Evolutionary conservation across 208 protist species (phyloP).

Genomic region (Wallacemonas sp.): DNA sequence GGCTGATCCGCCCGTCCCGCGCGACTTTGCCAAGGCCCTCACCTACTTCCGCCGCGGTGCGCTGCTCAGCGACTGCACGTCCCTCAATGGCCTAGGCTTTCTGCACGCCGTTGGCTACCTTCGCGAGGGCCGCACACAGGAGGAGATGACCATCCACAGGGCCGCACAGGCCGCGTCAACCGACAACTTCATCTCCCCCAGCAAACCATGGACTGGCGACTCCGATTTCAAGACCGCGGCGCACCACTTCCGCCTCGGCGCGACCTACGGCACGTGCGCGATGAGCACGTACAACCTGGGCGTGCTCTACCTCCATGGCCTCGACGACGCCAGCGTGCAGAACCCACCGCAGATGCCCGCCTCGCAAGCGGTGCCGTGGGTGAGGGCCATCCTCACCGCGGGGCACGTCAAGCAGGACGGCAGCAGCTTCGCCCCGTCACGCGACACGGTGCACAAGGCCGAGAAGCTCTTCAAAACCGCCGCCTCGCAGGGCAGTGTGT

Average conservation of each 20-base stretch:
- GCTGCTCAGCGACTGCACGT: constrained; percentile 37
- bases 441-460: constrained; percentile 43
- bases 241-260: constrained; percentile 40
- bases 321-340: constrained; percentile 11
- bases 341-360: not conserved
- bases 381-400: not conserved
- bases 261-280: constrained; percentile 18
- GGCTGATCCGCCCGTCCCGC: constrained; percentile 35
- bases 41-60: constrained; percentile 68
- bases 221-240: constrained; percentile 59
- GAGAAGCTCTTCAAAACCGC: constrained; percentile 40
- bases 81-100: constrained; percentile 84
- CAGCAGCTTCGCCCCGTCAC: not conserved
- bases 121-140: constrained; percentile 16
- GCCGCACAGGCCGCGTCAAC: not conserved
- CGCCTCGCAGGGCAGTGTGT: constrained; percentile 47
- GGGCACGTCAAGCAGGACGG: not conserved
- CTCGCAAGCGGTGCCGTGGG: not conserved
- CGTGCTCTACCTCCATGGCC: constrained; percentile 68
- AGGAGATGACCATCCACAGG: not conserved
- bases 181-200: not conserved
- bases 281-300: constrained; percentile 85
- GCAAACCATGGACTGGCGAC: not conserved
- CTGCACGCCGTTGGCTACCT: constrained; percentile 80
- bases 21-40: constrained; percentile 51